A percentile compares a stretch with the other conserved stretches of the same genome.
Evolutionary conservation across 129 eudicot species (phyloP).

Genomic region (Pseudognaphalium luteoalbum): DNA sequence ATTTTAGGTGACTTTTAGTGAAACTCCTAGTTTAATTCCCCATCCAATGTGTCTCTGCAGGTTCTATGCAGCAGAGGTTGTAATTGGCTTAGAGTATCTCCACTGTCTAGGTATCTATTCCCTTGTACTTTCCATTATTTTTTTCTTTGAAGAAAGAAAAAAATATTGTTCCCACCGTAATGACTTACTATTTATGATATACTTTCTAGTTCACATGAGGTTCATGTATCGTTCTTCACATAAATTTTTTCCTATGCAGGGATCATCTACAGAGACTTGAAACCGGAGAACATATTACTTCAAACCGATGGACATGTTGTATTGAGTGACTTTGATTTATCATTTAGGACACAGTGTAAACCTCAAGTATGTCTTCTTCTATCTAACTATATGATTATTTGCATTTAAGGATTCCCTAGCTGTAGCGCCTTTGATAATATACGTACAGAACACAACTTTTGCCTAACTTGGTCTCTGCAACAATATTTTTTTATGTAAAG

Average conservation of each 20-base stretch:
- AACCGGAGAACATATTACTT: constrained; percentile 94
- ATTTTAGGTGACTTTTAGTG: no score
- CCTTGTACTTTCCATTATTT: not conserved
- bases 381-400: not conserved
- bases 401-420: constrained; percentile 9
- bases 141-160: not conserved
- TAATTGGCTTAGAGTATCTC: constrained; percentile 94
- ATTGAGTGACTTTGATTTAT: constrained; percentile 89
- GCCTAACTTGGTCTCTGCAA: not conserved
- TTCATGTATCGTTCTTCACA: not conserved
- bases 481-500: not conserved
- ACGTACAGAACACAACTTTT: no score
- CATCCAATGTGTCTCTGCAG: constrained; percentile 39
- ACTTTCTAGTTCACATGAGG: not conserved
- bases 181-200: not conserved
- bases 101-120: constrained; percentile 84
- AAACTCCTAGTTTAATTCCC: not conserved
- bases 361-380: constrained; percentile 70
- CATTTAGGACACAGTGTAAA: constrained; percentile 79
- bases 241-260: constrained; percentile 44
- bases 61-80: constrained; percentile 95
- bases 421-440: not conserved
- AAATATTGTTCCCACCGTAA: no score
- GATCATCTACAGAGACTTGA: constrained; percentile 87
- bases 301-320: constrained; percentile 86